Percentiles rank a stretch among this genome's conserved stretches.
Evolutionary conservation across 2,329 filamentous ascomycete species (phyloP).

Genomic region (Verruconis gallopava): DNA sequence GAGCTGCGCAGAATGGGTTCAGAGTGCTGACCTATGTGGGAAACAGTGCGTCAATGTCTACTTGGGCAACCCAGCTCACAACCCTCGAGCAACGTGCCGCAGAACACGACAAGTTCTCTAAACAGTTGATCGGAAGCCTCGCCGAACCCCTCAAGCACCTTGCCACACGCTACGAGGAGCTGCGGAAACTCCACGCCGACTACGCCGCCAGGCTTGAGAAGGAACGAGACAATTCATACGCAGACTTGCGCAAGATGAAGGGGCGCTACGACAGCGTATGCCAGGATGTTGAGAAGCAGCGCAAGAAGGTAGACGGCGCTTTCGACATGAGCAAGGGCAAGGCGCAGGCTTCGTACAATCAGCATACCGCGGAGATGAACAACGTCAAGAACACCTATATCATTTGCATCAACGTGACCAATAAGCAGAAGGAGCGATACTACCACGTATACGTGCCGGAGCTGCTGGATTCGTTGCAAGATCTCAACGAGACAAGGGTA

Average conservation of each 20-base stretch:
- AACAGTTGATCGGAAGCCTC: conserved; percentile 64
- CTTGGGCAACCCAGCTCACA: conserved; percentile 87
- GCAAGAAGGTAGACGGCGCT: conserved; percentile 90
- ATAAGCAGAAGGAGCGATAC: conserved; percentile 94
- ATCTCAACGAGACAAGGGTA: conserved; percentile 81
- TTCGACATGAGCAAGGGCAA: conserved; percentile 62
- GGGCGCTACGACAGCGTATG: conserved; percentile 85
- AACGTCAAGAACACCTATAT: conserved; percentile 98
- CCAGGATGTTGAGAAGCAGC: conserved; percentile 84
- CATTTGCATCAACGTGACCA: conserved; percentile 90
- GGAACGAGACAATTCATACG: conserved; percentile 74
- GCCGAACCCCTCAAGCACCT: conserved; percentile 76
- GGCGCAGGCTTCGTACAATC: conserved; percentile 80
- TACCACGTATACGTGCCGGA: conserved; percentile 96
- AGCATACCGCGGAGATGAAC: conserved; percentile 89
- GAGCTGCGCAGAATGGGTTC: too few relatives aligned
- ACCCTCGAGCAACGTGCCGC: conserved; percentile 77
- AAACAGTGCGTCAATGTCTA: conserved; percentile 76
- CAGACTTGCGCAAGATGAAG: conserved; percentile 80
- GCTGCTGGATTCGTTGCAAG: conserved; percentile 68
- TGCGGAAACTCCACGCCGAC: conserved; percentile 81
- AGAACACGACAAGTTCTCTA: conserved; percentile 78
- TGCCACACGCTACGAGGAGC: conserved; percentile 67
- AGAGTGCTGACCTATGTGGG: background rate
- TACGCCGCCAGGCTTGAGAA: conserved; percentile 80